Evolutionary conservation across 1,139 yeast genomes (phyloP).

Genomic region (Nakaseomyces nivariensis): DNA sequence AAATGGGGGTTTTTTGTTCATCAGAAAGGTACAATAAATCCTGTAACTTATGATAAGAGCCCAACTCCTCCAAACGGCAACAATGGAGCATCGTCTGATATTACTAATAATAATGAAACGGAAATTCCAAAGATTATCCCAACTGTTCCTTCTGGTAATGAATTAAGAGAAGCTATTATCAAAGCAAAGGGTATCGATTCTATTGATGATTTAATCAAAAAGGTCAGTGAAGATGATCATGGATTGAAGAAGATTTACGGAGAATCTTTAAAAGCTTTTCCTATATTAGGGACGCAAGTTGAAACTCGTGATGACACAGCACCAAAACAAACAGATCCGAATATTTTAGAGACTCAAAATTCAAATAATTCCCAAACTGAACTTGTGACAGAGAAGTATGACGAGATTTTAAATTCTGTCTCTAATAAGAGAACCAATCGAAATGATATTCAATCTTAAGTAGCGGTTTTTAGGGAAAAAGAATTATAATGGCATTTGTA

Average conservation of each 20-base stretch:
- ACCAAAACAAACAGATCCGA: neutral
- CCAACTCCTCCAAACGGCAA: slow-evolving; percentile 1
- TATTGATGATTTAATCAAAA: slow-evolving; percentile 59
- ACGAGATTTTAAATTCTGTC: slow-evolving; percentile 56
- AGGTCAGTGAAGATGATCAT: slow-evolving; percentile 45
- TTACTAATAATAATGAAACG: neutral
- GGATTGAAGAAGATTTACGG: slow-evolving; percentile 49
- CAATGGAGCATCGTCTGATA: neutral
- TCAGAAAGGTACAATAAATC: slow-evolving; percentile 33
- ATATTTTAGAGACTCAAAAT: slow-evolving; percentile 1
- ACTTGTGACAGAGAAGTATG: slow-evolving; percentile 55
- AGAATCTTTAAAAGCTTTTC: slow-evolving; percentile 11
- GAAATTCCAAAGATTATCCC: slow-evolving; percentile 13
- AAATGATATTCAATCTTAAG: slow-evolving; percentile 6
- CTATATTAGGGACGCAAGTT: neutral
- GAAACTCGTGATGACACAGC: slow-evolving; percentile 1
- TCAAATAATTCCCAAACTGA: slow-evolving; percentile 11
- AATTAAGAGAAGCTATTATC: slow-evolving; percentile 65
- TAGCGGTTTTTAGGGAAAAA: neutral
- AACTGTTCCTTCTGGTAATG: slow-evolving; percentile 61
- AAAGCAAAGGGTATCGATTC: slow-evolving; percentile 70
- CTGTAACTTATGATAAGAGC: slow-evolving; percentile 25
- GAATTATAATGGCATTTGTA: neutral
- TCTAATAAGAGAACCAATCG: slow-evolving; percentile 47
- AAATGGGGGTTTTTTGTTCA: slow-evolving; percentile 70